Conservation (phyloP, 177 flowering plant species). For the Telopea speciosissima region DNA sequence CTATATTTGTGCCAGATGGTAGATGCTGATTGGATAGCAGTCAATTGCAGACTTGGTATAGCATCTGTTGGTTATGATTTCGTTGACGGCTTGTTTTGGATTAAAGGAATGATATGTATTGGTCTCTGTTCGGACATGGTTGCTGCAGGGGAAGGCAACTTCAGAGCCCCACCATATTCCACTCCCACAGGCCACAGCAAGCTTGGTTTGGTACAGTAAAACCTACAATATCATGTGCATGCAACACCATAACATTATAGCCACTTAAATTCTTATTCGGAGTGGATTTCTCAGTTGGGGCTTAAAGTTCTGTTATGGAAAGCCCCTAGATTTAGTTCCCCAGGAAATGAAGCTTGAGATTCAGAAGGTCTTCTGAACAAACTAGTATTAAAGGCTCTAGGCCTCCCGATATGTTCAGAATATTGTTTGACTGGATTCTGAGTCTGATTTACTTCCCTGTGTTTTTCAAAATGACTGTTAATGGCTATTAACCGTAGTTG, state of each 20-base stretch:
- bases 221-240: conserved; percentile 15
- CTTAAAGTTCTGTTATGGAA: too few relatives aligned
- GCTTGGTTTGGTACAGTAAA: conserved; percentile 27
- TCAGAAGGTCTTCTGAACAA: too few relatives aligned
- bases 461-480: not conserved
- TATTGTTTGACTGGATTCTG: not conserved
- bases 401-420: too few relatives aligned
- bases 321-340: too few relatives aligned
- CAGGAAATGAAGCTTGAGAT: too few relatives aligned
- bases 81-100: conserved; percentile 37
- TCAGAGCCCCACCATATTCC: conserved; percentile 31
- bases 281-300: too few relatives aligned
- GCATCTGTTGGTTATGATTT: conserved; percentile 26
- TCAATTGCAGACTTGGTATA: conserved; percentile 17
- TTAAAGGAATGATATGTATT: conserved; percentile 37
- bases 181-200: conserved; percentile 44
- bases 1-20: conserved; percentile 31
- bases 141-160: conserved; percentile 33
- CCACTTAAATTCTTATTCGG: too few relatives aligned
- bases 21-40: conserved; percentile 31
- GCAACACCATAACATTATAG: not conserved
- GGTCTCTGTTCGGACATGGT: conserved; percentile 33
- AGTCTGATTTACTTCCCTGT: not conserved
- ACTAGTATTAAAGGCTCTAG: too few relatives aligned
- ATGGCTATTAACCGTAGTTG: conserved; percentile 22